Evolutionary conservation across 2,329 filamentous ascomycete species (phyloP).

Genomic region (Phyllosticta citrichinensis): DNA sequence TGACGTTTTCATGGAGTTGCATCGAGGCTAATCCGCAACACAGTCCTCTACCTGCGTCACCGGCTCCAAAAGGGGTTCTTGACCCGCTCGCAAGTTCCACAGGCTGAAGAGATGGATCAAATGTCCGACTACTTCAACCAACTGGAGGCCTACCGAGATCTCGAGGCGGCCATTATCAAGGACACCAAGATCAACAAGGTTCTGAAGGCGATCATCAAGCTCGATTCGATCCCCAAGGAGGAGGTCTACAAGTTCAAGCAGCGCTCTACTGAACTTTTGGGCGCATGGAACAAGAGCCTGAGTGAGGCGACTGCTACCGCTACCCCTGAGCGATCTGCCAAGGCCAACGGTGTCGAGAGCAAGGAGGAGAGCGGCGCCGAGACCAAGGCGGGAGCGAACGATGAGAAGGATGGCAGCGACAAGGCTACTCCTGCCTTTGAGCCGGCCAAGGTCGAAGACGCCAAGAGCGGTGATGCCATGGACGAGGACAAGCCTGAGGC

Average conservation of each 20-base stretch:
- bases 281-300: constrained; percentile 79
- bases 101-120: constrained; percentile 69
- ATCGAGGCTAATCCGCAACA: background rate
- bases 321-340: constrained; percentile 20
- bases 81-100: constrained; percentile 72
- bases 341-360: constrained; percentile 31
- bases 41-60: constrained; percentile 86
- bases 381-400: constrained; percentile 17
- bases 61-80: constrained; percentile 92
- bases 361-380: constrained; percentile 14
- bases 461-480: constrained; percentile 25
- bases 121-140: constrained; percentile 73
- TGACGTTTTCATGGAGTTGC: background rate
- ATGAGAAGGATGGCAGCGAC: constrained; percentile 20
- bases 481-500: constrained; percentile 29
- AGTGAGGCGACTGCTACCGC: constrained; percentile 37
- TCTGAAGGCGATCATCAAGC: constrained; percentile 84
- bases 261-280: constrained; percentile 68
- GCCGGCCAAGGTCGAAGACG: constrained; percentile 24
- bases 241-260: constrained; percentile 83
- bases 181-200: constrained; percentile 98
- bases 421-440: constrained; percentile 12
- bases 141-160: constrained; percentile 68
- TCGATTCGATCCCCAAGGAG: constrained; percentile 75
- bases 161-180: constrained; percentile 83